phyloP scores from a whole-genome alignment of 202 grass and related monocot species.

The Digitaria exilis region DNA sequence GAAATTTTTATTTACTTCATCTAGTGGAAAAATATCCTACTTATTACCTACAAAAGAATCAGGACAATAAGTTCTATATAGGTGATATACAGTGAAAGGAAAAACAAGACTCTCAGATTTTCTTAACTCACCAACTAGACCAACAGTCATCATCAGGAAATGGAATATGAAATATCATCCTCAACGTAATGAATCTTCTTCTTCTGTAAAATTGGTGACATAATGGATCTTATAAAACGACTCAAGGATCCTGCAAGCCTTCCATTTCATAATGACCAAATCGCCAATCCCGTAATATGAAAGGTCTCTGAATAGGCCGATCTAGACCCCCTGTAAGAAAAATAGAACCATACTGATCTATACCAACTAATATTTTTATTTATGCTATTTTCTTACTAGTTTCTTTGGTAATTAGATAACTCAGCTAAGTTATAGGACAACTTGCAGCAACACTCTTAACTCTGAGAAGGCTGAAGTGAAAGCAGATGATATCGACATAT shows the following conservation, averaged over 20 bases:
- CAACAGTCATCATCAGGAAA: slow-evolving; percentile 38
- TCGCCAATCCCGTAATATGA: slow-evolving; percentile 74
- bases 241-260: slow-evolving; percentile 87
- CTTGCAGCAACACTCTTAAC: not conserved
- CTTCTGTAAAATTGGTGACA: slow-evolving; percentile 52
- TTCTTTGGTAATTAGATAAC: slow-evolving; percentile 25
- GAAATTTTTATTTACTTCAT: slow-evolving; percentile 35
- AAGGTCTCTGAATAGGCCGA: slow-evolving; percentile 71
- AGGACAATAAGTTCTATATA: slow-evolving; percentile 9
- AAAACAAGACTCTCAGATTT: slow-evolving; percentile 1
- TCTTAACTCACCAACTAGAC: slow-evolving; percentile 45
- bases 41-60: slow-evolving; percentile 40
- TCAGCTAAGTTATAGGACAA: not conserved
- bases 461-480: slow-evolving; percentile 4
- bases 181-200: slow-evolving; percentile 60
- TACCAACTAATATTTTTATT: slow-evolving; percentile 14
- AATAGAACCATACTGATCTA: not conserved
- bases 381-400: not conserved
- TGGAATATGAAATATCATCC: slow-evolving; percentile 49
- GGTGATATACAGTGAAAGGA: not conserved
- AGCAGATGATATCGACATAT: slow-evolving; percentile 28
- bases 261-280: slow-evolving; percentile 97
- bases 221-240: slow-evolving; percentile 55
- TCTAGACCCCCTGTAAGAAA: slow-evolving; percentile 72
- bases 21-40: slow-evolving; percentile 27